Evolutionary conservation across 768 basidiomycete species (phyloP).

Genomic region (Tricholoma hemisulphureum): DNA sequence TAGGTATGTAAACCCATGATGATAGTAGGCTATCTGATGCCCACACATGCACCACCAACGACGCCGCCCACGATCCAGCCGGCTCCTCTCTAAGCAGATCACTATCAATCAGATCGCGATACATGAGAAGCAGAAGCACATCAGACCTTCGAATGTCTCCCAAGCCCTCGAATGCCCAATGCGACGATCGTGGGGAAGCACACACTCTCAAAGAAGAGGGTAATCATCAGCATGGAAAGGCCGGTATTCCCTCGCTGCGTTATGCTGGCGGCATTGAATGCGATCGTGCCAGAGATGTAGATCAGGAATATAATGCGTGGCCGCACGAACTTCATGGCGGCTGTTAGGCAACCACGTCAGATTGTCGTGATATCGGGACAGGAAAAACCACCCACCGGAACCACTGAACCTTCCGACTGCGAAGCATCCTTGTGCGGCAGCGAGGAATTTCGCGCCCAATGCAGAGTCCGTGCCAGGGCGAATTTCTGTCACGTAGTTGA

Average conservation of each 20-base stretch:
- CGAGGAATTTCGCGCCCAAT: constrained; percentile 30
- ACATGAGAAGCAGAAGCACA: background rate
- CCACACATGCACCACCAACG: constrained; percentile 32
- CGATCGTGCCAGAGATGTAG: constrained; percentile 28
- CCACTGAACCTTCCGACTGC: constrained; percentile 32
- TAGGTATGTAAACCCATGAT: background rate
- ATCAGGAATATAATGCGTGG: constrained; percentile 29
- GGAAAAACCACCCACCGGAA: constrained; percentile 20
- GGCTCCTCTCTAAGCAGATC: constrained; percentile 22
- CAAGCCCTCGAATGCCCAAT: constrained; percentile 32
- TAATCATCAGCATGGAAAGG: constrained; percentile 30
- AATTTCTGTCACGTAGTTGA: constrained; percentile 33
- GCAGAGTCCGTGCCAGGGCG: constrained; percentile 22
- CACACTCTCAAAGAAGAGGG: constrained; percentile 35
- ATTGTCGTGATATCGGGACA: background rate
- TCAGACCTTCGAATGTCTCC: constrained; percentile 29
- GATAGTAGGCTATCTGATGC: background rate
- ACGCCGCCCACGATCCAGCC: constrained; percentile 34
- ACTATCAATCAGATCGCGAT: background rate
- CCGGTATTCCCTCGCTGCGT: constrained; percentile 29
- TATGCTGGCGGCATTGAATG: constrained; percentile 29
- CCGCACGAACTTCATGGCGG: constrained; percentile 28
- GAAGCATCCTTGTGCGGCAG: constrained; percentile 33
- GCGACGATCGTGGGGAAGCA: constrained; percentile 37
- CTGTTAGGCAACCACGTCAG: constrained; percentile 7